Base-by-base conservation (phyloP, 352 stramenopile genomes). In the Phytophthora meadii region DNA sequence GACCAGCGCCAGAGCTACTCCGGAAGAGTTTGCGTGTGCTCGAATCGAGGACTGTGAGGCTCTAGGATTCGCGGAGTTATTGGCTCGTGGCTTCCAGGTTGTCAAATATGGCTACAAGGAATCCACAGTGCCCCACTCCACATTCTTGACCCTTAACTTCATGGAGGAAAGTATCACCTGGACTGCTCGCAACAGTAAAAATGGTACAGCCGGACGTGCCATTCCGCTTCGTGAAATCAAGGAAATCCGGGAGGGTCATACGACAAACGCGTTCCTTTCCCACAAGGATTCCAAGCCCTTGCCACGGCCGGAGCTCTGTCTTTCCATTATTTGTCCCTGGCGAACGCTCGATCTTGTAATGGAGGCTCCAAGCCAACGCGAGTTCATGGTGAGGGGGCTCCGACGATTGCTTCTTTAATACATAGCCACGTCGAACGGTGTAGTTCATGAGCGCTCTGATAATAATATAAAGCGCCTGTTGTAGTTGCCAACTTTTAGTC, bases 331-430 rank as follows among this genome's bases (percentile, higher is more conserved):
- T 14, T 84, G 72, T n/a, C 51, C 69, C 15, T 85, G 74, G 75
- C 74, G 83, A 68, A 89, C 83, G 7, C 71, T 94, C 19, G 82
- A 92, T 32, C 40, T 93, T 22, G 79, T 82, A 5, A 59, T 88
- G 12, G 76, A 88, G 37, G 62, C 69, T 15, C 25, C 60, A 15
- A 70, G 46, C 10, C 82, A 93, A 60, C 82, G 77, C 45, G 72
- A 85, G 7, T 91, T 89, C 36, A 55, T 94, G 41, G 67, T 81
- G 37, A 57, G 72, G 17, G 80, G 86, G 0, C 56, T 94, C 32
- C 68, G 54, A 28, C 61, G 69, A 50, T 59, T 88, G 28, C 53
- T 82, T 10, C 56, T 62, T 36, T 36, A 36, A 36, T 14, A 36
- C 30, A 36, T 12, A 12, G 30, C 30, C 30, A 36, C 30, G 9